These are phyloP conservation scores for Globisporangium acanthophoron DNA, from an alignment of 352 stramenopile species.

Conservation along the genomic window DNA sequence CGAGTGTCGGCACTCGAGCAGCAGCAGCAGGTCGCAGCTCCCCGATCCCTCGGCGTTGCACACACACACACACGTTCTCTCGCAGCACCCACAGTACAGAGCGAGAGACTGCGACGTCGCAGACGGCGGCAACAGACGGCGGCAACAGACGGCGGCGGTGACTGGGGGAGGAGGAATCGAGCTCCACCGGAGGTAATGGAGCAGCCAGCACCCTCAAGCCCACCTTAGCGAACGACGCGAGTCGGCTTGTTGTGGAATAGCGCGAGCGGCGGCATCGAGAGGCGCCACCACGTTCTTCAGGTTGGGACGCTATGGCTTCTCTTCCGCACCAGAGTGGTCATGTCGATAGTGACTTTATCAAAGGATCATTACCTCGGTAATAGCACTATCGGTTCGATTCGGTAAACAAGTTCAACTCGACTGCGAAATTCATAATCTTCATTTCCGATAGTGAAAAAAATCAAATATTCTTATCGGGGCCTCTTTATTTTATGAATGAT, in stretches of 20 bases:
- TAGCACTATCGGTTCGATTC: too few species aligned
- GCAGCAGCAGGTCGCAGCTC: too few species aligned
- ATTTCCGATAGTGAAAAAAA: too few species aligned
- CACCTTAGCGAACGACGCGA: background rate
- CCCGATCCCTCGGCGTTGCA: background rate
- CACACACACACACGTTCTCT: background rate
- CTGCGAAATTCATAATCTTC: too few species aligned
- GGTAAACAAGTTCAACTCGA: too few species aligned
- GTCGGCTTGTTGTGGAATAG: constrained; percentile 1
- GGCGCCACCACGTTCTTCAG: background rate
- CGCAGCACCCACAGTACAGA: background rate
- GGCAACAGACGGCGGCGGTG: background rate
- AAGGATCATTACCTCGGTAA: too few species aligned
- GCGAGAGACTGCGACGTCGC: background rate
- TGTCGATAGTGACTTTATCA: too few species aligned
- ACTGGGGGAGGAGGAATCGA: background rate
- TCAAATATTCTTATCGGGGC: too few species aligned
- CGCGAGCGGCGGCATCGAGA: background rate
- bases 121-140: background rate
- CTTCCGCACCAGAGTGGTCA: too few species aligned
- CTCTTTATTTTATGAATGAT: too few species aligned
- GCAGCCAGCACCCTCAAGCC: background rate
- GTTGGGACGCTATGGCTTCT: background rate
- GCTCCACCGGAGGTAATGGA: background rate
- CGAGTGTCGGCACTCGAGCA: background rate